Evolutionary conservation across 2,329 filamentous ascomycete genomes (phyloP).

Genomic region (Cercospora sesami): DNA sequence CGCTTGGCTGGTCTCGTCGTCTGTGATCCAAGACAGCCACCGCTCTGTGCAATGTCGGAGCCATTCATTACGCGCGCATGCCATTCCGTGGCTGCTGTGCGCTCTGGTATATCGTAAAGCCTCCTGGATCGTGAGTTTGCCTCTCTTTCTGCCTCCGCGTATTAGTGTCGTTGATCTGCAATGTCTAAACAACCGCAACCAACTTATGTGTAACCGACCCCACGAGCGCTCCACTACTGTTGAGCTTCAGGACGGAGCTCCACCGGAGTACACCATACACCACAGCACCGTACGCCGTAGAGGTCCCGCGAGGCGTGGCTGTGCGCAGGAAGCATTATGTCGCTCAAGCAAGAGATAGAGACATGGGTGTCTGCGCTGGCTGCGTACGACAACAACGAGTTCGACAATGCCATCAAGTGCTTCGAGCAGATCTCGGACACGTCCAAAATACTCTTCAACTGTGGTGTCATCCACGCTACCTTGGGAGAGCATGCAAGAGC

Average conservation of each 20-base stretch:
- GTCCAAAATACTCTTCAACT: slow-evolving; percentile 98
- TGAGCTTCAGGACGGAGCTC: slow-evolving; percentile 22
- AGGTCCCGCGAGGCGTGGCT: neutral
- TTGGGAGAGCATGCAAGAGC: slow-evolving; percentile 94
- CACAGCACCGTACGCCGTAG: slow-evolving; percentile 9
- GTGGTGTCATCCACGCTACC: slow-evolving; percentile 95
- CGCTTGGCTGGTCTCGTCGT: slow-evolving; percentile 19
- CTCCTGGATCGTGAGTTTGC: slow-evolving; percentile 23
- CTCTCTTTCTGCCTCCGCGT: slow-evolving; percentile 13
- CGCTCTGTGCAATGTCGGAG: slow-evolving; percentile 18
- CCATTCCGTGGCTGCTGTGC: slow-evolving; percentile 9
- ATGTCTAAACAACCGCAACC: slow-evolving; percentile 18
- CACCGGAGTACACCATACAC: slow-evolving; percentile 14
- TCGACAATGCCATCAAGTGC: slow-evolving; percentile 79
- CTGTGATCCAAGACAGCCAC: slow-evolving; percentile 20
- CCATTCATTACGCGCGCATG: slow-evolving; percentile 33
- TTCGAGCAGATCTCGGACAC: slow-evolving; percentile 91
- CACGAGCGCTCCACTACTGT: slow-evolving; percentile 14
- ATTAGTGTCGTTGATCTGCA: slow-evolving; percentile 23
- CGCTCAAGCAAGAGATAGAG: slow-evolving; percentile 81
- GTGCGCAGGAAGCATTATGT: slow-evolving; percentile 41
- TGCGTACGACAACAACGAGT: slow-evolving; percentile 96
- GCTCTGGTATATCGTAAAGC: slow-evolving; percentile 20
- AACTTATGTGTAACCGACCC: slow-evolving; percentile 21
- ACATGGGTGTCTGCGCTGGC: slow-evolving; percentile 91